A percentile compares a stretch with the other conserved stretches of the same genome.
phyloP scores from a whole-genome alignment of 148 eudicot genomes.

The Rhododendron kiyosumense region DNA sequence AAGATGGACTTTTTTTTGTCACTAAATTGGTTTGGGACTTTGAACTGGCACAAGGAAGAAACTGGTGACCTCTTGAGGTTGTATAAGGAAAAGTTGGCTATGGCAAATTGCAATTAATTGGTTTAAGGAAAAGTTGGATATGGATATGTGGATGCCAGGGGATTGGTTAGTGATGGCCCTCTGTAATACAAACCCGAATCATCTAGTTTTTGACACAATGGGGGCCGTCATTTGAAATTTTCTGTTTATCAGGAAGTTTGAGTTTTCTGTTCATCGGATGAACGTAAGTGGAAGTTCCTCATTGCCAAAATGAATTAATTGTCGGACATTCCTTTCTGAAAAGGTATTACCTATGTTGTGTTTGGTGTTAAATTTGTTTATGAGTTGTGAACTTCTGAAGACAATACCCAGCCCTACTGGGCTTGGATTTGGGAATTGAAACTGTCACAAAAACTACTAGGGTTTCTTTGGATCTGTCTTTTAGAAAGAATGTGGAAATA shows the following conservation, averaged over 20 bases:
- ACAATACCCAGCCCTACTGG: not conserved
- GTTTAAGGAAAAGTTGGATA: not conserved
- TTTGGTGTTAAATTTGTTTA: not conserved
- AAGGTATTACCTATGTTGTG: not conserved
- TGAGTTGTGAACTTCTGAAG: not conserved
- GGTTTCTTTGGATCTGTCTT: too few relatives aligned
- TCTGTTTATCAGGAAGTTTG: not conserved
- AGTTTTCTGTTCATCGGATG: not conserved
- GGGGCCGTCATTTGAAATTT: too few relatives aligned
- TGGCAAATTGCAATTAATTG: too few relatives aligned
- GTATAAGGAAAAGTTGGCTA: not conserved
- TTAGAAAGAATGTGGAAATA: too few relatives aligned
- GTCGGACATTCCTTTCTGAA: not conserved
- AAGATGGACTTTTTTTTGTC: not conserved
- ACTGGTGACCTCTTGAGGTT: conserved; percentile 7
- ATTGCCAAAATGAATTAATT: not conserved
- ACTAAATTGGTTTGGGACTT: not conserved
- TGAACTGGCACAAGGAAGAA: not conserved
- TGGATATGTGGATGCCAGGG: too few relatives aligned
- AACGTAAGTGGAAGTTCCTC: not conserved
- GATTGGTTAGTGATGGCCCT: not conserved
- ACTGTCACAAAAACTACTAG: too few relatives aligned
- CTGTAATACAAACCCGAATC: not conserved
- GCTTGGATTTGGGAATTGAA: not conserved
- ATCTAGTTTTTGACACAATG: not conserved